These are phyloP conservation scores for Solanum appendiculatum DNA, from an alignment of 257 asterid genomes.

Conservation along the genomic window DNA sequence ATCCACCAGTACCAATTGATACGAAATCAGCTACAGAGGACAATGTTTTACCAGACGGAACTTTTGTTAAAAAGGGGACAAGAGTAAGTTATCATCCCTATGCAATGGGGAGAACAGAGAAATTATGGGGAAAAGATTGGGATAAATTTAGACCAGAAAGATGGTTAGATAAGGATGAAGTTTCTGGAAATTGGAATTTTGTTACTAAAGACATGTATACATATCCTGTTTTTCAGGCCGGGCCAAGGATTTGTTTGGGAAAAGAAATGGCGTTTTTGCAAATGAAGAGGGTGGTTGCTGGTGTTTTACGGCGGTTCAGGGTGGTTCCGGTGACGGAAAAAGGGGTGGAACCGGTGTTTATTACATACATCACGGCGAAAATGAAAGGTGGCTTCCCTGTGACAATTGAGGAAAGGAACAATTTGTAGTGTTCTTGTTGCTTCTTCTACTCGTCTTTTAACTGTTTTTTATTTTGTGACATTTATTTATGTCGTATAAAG, in stretches of 20 bases:
- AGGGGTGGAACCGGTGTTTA: background rate
- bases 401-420: slow-evolving; percentile 20
- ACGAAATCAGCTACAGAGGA: background rate
- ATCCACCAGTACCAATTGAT: background rate
- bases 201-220: background rate
- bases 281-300: background rate
- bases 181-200: background rate
- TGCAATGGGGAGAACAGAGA: background rate
- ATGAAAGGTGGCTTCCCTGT: slow-evolving; percentile 46
- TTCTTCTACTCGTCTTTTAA: background rate
- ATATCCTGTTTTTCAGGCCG: background rate
- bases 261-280: background rate
- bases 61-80: background rate
- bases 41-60: background rate
- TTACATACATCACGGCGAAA: slow-evolving; percentile 24
- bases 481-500: too few species aligned
- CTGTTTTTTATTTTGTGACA: too few species aligned
- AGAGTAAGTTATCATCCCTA: background rate
- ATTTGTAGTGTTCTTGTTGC: too few species aligned
- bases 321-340: background rate
- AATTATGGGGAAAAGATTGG: background rate
- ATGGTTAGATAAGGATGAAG: background rate
- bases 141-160: background rate
- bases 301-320: background rate
- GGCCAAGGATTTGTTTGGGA: background rate